A percentile compares a stretch with the other conserved stretches of the same genome.
phyloP scores from a whole-genome alignment of 2,329 filamentous ascomycete species.

The Verticillium klebahnii region DNA sequence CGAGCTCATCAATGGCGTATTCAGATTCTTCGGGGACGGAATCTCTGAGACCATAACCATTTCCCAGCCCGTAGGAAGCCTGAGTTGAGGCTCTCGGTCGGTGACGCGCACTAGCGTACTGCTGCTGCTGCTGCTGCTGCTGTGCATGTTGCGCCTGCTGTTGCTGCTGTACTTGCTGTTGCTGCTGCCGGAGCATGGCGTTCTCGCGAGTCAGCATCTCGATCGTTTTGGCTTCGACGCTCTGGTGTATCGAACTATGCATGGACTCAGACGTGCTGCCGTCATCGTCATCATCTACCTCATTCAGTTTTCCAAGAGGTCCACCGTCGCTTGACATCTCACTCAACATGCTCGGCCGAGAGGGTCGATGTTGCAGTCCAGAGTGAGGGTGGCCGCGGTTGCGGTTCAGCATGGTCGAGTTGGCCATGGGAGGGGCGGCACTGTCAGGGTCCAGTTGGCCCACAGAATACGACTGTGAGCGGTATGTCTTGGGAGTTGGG shows the following conservation, averaged over 20 bases:
- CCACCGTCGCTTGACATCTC: constrained; percentile 63
- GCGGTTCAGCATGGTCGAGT: constrained; percentile 47
- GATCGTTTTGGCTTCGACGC: constrained; percentile 56
- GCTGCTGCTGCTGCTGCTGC: constrained; percentile 32
- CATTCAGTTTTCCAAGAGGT: constrained; percentile 64
- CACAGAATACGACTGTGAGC: constrained; percentile 95
- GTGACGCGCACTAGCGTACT: constrained; percentile 50
- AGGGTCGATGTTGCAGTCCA: constrained; percentile 75
- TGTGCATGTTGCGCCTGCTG: background rate
- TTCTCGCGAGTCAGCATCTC: constrained; percentile 60
- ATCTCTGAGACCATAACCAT: constrained; percentile 55
- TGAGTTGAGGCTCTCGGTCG: constrained; percentile 55
- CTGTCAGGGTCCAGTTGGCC: constrained; percentile 77
- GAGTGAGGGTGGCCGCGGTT: constrained; percentile 51
- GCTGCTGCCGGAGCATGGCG: constrained; percentile 54
- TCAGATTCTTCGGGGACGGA: constrained; percentile 62
- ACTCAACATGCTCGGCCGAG: constrained; percentile 70
- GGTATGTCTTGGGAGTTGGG: constrained; percentile 86
- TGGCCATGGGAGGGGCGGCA: constrained; percentile 33
- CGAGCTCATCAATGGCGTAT: constrained; percentile 68
- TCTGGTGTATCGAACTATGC: constrained; percentile 50
- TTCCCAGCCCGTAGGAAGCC: constrained; percentile 47
- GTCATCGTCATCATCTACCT: constrained; percentile 65
- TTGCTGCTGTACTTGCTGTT: constrained; percentile 18
- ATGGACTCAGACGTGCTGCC: constrained; percentile 50